Base-by-base conservation (phyloP, 2,329 filamentous ascomycete species). In the Elsinoe arachidis region DNA sequence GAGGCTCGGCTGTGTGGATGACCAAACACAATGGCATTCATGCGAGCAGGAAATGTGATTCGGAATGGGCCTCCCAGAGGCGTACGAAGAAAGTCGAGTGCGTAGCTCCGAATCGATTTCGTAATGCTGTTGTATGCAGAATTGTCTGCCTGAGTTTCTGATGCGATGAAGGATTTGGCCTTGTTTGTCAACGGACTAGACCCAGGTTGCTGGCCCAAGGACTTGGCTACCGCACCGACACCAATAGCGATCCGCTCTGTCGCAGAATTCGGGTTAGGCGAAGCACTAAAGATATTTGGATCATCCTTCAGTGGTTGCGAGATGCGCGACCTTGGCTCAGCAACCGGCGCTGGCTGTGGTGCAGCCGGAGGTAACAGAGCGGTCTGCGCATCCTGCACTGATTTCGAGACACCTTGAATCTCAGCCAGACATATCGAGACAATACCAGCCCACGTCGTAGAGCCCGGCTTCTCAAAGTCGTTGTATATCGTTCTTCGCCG, bases 401-500 rank as follows among this genome's bases (percentile, higher is more conserved):
- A 84, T 6, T 72, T 72, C 58, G 83, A 82, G 52, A 96, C 80
- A 10, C 76, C 77, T 62, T 82, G 82, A 53, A 96, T 77, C 15
- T 87, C 79, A 11, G 81, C 80, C 15, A 92, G 78, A 65, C 88
- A 91, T 5, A 85, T 74, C 15, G 76, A 74, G 60, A 85, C 84
- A 49, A 95, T 79, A 65, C 96, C 90, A 7, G 84, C 83, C 88
- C 90, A 96, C 63, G 88, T 85, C 0, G 88, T 80, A 0, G 87
- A 89, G 44, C 86, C 87, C 39, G 52, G 82, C 60, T 90, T 86
- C 63, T 95, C 89, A 60, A 96, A 88, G 64, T 97, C 92, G 58
- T 85, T 83, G 71, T 88, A 96, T 57, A 97, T 89, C 17, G 83
- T 82, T 69, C 86, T 88, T 55, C 92, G 82, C 34, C 90, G 84